Percentiles rank a stretch among this genome's conserved stretches.
These are phyloP conservation scores for Mycosphaerella sp. DNA, from an alignment of 2,329 filamentous ascomycete species.

Conservation along the genomic window DNA sequence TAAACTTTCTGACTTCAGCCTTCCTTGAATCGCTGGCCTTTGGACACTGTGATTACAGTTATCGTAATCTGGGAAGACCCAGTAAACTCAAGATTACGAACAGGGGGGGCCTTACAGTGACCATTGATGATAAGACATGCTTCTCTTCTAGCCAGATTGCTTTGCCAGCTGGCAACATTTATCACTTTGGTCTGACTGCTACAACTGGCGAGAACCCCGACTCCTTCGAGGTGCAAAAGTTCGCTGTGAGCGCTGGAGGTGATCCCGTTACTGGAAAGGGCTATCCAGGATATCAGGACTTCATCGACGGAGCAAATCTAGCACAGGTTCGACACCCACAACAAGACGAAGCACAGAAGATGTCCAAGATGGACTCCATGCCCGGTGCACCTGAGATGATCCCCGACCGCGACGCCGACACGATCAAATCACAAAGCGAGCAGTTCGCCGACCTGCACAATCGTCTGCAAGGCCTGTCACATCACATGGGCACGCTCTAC, in stretches of 20 bases:
- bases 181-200: conserved; percentile 81
- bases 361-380: conserved; percentile 33
- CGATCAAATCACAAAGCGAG: conserved; percentile 41
- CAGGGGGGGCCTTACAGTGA: conserved; percentile 63
- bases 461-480: conserved; percentile 67
- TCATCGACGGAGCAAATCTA: conserved; percentile 20
- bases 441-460: conserved; percentile 84
- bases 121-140: conserved; percentile 72
- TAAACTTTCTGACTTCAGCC: conserved; percentile 69
- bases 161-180: conserved; percentile 60
- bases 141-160: conserved; percentile 74
- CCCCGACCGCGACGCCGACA: conserved; percentile 31
- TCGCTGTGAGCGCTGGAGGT: conserved; percentile 58
- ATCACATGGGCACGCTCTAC: conserved; percentile 61
- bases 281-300: conserved; percentile 23
- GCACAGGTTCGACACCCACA: conserved; percentile 30
- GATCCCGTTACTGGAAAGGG: conserved; percentile 27
- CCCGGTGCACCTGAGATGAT: conserved; percentile 40
- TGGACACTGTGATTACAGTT: conserved; percentile 83
- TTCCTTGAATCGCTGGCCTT: conserved; percentile 83
- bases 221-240: conserved; percentile 88
- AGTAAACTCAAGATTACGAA: conserved; percentile 72
- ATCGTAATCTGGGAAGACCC: conserved; percentile 83
- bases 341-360: conserved; percentile 6
- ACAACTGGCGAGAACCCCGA: conserved; percentile 87